phyloP scores from a whole-genome alignment of 108 stramenopile species.

The Fragilaria crotonensis region DNA sequence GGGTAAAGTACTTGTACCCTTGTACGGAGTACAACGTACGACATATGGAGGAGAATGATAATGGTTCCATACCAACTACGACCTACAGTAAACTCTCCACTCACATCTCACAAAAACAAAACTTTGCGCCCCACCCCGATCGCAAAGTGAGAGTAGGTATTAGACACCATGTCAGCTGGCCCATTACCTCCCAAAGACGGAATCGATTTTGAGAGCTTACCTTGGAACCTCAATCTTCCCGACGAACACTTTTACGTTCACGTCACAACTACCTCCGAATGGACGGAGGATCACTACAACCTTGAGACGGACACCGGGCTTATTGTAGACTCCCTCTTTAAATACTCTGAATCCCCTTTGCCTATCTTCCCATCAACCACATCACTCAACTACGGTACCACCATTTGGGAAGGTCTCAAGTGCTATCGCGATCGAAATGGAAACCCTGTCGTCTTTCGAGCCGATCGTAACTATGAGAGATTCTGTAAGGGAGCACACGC shows the following conservation, averaged over 20 bases:
- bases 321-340: slow-evolving; percentile 43
- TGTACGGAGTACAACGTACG: too few species aligned
- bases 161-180: too few species aligned
- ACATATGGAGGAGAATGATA: too few species aligned
- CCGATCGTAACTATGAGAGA: slow-evolving; percentile 62
- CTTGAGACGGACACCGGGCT: slow-evolving; percentile 38
- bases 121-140: too few species aligned
- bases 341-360: slow-evolving; percentile 43
- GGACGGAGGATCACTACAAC: slow-evolving; percentile 65
- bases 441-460: slow-evolving; percentile 62
- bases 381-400: slow-evolving; percentile 78
- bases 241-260: slow-evolving; percentile 67
- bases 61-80: too few species aligned
- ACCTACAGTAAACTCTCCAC: too few species aligned
- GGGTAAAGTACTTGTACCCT: too few species aligned
- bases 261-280: slow-evolving; percentile 51
- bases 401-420: slow-evolving; percentile 84
- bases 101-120: too few species aligned
- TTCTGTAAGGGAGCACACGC: slow-evolving; percentile 58
- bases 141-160: too few species aligned
- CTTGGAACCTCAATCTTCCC: slow-evolving; percentile 79
- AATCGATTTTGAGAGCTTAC: slow-evolving; percentile 61
- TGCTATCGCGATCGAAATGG: slow-evolving; percentile 56
- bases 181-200: slow-evolving; percentile 45
- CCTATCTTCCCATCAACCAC: slow-evolving; percentile 60